Percentiles rank a stretch among this genome's conserved stretches.
These are phyloP conservation scores for Hura crepitans DNA, from an alignment of 441 rosid species.

Conservation along the genomic window DNA sequence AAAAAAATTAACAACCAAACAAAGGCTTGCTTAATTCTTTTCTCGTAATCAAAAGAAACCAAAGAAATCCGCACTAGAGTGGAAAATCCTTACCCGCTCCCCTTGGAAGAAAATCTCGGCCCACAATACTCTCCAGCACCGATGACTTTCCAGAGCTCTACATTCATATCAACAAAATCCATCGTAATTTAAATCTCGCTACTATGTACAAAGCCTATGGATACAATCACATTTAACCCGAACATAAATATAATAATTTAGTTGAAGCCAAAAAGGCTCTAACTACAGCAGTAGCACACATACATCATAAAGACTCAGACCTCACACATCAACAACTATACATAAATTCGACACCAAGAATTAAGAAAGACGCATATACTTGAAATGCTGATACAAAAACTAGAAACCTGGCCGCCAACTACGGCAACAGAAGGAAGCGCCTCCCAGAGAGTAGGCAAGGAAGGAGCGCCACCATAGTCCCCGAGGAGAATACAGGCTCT, in stretches of 20 bases:
- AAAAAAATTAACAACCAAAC: conserved; percentile 20
- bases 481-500: conserved; percentile 86
- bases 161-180: conserved; percentile 12
- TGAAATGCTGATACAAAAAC: background rate
- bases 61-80: no score
- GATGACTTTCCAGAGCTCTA: conserved; percentile 92
- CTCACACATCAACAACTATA: no score
- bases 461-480: conserved; percentile 55
- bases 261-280: background rate
- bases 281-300: background rate
- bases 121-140: conserved; percentile 84
- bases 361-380: no score
- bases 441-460: conserved; percentile 89
- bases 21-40: no score
- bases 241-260: background rate
- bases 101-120: conserved; percentile 82
- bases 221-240: background rate
- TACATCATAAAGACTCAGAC: no score
- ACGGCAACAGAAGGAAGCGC: conserved; percentile 89
- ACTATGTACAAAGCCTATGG: background rate
- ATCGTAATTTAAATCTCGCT: conserved; percentile 5
- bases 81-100: conserved; percentile 59
- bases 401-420: conserved; percentile 88
- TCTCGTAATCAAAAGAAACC: background rate
- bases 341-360: no score